Conservation (phyloP, 495 filamentous ascomycete genomes). For the Saxophila tyrrhenica region DNA sequence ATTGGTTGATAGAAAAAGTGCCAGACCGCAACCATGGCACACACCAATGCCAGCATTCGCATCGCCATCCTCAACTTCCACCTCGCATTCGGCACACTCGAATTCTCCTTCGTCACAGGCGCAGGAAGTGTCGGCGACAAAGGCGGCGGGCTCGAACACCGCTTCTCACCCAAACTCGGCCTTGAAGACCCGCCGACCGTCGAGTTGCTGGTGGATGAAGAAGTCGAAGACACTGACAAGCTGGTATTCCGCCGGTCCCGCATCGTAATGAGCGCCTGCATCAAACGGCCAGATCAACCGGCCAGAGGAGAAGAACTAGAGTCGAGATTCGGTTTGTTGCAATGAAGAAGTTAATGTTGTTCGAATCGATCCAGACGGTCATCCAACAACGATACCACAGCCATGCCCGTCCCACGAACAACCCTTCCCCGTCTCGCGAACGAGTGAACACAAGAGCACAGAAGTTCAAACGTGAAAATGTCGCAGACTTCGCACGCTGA, state of each 20-base stretch:
- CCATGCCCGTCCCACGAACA: background rate
- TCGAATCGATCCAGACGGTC: no score
- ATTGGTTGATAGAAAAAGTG: constrained; percentile 33
- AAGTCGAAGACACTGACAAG: constrained; percentile 26
- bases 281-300: background rate
- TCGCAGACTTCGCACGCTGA: background rate
- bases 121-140: constrained; percentile 55
- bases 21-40: constrained; percentile 4
- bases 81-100: background rate
- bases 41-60: constrained; percentile 2
- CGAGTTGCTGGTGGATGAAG: constrained; percentile 21
- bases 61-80: constrained; percentile 1
- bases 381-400: no score
- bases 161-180: constrained; percentile 45
- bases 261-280: constrained; percentile 18
- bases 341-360: no score
- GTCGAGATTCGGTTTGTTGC: background rate
- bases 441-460: no score
- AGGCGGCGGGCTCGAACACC: constrained; percentile 45
- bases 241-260: constrained; percentile 29
- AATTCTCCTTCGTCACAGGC: constrained; percentile 32
- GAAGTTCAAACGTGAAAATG: background rate
- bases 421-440: background rate
- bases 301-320: background rate
- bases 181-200: constrained; percentile 37